A percentile compares a stretch with the other conserved stretches of the same genome.
Evolutionary conservation across 108 stramenopile genomes (phyloP).

Genomic region (Discostella pseudostelligera): DNA sequence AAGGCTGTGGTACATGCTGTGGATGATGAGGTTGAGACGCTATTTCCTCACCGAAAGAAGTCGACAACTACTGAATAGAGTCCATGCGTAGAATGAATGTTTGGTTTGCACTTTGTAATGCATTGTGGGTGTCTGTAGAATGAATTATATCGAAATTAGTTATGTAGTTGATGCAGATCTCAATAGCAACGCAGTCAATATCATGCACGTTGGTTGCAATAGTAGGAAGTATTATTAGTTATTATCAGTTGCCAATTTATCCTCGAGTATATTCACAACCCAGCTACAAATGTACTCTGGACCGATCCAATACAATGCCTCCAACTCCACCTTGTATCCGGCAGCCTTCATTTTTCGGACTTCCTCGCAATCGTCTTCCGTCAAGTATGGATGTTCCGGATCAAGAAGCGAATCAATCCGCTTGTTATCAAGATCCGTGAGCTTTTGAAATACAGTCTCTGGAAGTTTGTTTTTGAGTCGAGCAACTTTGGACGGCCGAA

Average conservation of each 20-base stretch:
- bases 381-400: conserved; percentile 33
- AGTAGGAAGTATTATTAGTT: not conserved
- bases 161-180: too few relatives aligned
- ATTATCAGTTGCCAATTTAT: not conserved
- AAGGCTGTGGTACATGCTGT: conserved; percentile 31
- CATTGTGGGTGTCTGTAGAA: too few relatives aligned
- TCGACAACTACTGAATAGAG: not conserved
- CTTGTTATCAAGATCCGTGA: conserved; percentile 63
- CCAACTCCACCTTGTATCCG: conserved; percentile 77
- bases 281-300: conserved; percentile 51
- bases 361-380: conserved; percentile 45
- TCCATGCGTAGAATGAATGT: not conserved
- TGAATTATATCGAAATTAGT: too few relatives aligned
- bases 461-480: conserved; percentile 27
- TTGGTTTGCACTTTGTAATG: not conserved
- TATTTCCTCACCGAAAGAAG: conserved; percentile 41
- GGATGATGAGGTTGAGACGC: conserved; percentile 45
- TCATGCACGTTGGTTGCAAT: too few relatives aligned
- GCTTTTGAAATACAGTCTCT: conserved; percentile 47
- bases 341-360: conserved; percentile 49
- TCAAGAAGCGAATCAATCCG: conserved; percentile 48
- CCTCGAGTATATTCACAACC: conserved; percentile 33
- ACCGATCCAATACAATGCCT: conserved; percentile 83
- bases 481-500: conserved; percentile 61
- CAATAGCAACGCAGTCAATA: too few relatives aligned